These are phyloP conservation scores for Diutina sp. DNA, from an alignment of 1,139 yeast genomes.

Conservation along the genomic window DNA sequence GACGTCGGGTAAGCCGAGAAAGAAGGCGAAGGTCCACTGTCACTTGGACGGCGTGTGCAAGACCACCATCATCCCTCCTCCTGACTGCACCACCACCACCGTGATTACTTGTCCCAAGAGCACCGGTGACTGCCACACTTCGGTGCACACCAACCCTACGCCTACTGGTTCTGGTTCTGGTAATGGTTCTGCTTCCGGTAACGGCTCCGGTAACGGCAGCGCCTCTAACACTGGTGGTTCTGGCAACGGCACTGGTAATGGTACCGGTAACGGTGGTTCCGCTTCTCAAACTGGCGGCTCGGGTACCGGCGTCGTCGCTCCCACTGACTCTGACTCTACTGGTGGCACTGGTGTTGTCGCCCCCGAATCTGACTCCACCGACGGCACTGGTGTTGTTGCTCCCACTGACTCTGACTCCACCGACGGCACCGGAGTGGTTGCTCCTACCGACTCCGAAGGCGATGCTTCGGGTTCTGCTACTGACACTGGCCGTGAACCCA, in stretches of 20 bases:
- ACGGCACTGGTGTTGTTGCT: background rate
- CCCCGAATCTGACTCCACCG: background rate
- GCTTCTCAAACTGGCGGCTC: background rate
- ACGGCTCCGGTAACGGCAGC: background rate
- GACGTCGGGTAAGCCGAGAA: background rate
- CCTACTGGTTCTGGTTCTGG: background rate
- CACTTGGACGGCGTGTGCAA: background rate
- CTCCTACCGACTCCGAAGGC: background rate
- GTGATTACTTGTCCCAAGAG: background rate
- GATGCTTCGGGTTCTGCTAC: background rate
- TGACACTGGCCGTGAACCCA: background rate
- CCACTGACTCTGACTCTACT: background rate
- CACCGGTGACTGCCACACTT: background rate
- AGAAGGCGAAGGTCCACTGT: background rate
- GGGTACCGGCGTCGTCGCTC: background rate
- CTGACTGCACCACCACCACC: background rate
- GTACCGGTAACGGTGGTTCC: background rate
- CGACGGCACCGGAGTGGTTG: background rate
- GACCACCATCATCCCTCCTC: constrained; percentile 1
- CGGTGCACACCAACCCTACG: background rate
- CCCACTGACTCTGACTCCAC: background rate
- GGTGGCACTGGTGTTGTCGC: background rate
- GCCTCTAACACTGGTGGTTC: background rate
- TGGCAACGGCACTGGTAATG: background rate
- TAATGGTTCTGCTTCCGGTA: background rate